phyloP scores from a whole-genome alignment of 176 grass and related monocot genomes.

The Hordeum vulgare region DNA sequence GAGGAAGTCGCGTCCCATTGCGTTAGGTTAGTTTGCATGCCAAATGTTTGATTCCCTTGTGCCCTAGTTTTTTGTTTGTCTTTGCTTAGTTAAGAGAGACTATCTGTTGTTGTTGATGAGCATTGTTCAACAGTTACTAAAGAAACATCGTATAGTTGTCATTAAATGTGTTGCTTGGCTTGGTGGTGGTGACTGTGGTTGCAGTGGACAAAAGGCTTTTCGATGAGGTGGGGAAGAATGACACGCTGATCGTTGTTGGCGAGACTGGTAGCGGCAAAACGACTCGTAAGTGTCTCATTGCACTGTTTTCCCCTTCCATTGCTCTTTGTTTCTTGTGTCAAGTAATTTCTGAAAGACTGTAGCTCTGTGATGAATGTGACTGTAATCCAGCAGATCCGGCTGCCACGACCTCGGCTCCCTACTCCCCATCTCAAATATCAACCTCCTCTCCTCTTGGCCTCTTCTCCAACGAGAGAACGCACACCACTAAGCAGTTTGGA shows the following conservation, averaged over 20 bases:
- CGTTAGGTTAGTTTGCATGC: slow-evolving; percentile 39
- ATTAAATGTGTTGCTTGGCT: background rate
- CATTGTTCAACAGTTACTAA: too few species aligned
- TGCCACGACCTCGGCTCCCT: too few species aligned
- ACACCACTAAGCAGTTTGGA: too few species aligned
- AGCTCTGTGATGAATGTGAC: background rate
- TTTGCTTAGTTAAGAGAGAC: too few species aligned
- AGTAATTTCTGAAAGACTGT: background rate
- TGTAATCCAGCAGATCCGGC: too few species aligned
- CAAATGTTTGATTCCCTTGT: background rate
- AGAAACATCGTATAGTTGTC: background rate
- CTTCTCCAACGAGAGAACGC: too few species aligned
- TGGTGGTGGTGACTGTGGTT: background rate
- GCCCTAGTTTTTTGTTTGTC: too few species aligned
- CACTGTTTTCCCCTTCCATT: background rate
- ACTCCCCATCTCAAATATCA: too few species aligned
- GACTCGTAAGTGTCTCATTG: slow-evolving; percentile 57
- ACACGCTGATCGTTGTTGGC: slow-evolving; percentile 73
- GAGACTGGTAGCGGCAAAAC: slow-evolving; percentile 97
- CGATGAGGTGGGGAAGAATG: slow-evolving; percentile 77
- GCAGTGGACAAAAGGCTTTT: slow-evolving; percentile 76
- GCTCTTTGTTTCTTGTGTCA: background rate
- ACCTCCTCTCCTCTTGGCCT: too few species aligned
- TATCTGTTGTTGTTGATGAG: too few species aligned
- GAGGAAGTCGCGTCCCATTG: slow-evolving; percentile 67